Evolutionary conservation across 1,284 basidiomycete genomes (phyloP), one percentile per base, ranked within the genome.

Genomic region (Anthracocystis panici-leucophaei): DNA sequence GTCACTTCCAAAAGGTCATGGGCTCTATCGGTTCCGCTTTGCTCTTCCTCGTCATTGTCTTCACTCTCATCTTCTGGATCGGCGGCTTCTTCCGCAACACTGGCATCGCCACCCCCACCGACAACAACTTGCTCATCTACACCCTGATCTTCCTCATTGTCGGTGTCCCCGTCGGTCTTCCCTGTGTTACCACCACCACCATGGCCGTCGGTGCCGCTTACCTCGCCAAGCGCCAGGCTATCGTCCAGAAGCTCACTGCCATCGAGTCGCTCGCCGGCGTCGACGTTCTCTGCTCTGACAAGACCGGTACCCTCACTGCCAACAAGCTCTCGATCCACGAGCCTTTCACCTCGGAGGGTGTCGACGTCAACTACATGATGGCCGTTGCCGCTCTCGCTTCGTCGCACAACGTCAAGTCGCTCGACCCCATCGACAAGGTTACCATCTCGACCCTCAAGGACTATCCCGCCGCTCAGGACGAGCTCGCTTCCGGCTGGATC

Each of bases 171-270:
- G 88, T 89, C 82, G 89, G 88, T 86, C 86, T 89, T 7, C 88
- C 88, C 78, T 85, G 81, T 65, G 87, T 88, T 27, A 89, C 88
- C 40, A 89, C 88, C 50, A 89, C 88, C 63, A 88, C 88, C 49
- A 85, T 88, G 75, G 88, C 88, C 38, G 88, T 89, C 73, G 88
- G 88, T 58, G 88, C 88, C 41, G 88, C 89, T 8, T 89, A 89
- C 84, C 87, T 89, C 45, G 89, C 89, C 31, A 86, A 87, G 66
- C 85, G 87, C 44, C 87, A 89, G 79, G 88, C 88, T n/a, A 89
- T 89, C 81, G 89, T 89, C n/a, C 89, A 89, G 82, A 89, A 89
- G 84, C 86, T 89, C 48, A 89, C 89, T 14, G 89, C 89, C 52
- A 89, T 89, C 82, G 89, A 89, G 82, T 88, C 87, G 35, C 86